Base-by-base conservation (phyloP, 2,329 filamentous ascomycete species). In the Ascocoryne sarcoides region DNA sequence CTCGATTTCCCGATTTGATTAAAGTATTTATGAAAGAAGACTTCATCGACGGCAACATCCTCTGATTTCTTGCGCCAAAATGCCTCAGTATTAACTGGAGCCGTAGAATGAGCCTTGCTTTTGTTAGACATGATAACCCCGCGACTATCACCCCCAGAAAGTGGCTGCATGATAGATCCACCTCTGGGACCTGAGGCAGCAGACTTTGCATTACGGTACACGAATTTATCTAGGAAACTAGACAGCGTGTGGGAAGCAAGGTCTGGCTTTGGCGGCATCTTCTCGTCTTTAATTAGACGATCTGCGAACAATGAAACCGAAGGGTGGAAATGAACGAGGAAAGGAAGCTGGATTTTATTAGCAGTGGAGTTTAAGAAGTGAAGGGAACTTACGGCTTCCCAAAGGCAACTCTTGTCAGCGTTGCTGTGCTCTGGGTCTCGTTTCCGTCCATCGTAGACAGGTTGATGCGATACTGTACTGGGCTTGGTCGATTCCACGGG, bases 21-120 rank as follows among this genome's bases (percentile, higher is more conserved):
- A 65, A 98, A 98, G 75, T 98, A 98, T 51, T 87, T 81, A 63
- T 98, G 92, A 76, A 98, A 98, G 76, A 98, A 98, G 29, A 88
- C 84, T 59, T 98, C 92, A 50, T 98, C 89, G 1, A 80, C 86
- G 3, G 84, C 80, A 32, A 98, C 82, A 39, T 96, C 81, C 48
- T 87, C 81, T n/a, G 75, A 71, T 66, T 87, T 89, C 75, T 86
- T 87, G 56, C 81, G 82, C 86, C 88, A 95, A 70, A 98, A 98
- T 3, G 77, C 70, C 47, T 93, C 84, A 1, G 82, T 82, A 64
- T 98, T 98, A 62, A 98, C 72, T 2, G 79, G 73, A 18, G 71
- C 31, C 70, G 71, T 61, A 68, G 74, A 47, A 68, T 72, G 55
- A 70, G 75, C 51, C 4, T 49, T 37, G 7, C 52, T 48, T 17